Evolutionary conservation across 1,284 basidiomycete species (phyloP), one percentile per base, ranked within the genome.

Genomic region (Bondarzewia mesenterica): DNA sequence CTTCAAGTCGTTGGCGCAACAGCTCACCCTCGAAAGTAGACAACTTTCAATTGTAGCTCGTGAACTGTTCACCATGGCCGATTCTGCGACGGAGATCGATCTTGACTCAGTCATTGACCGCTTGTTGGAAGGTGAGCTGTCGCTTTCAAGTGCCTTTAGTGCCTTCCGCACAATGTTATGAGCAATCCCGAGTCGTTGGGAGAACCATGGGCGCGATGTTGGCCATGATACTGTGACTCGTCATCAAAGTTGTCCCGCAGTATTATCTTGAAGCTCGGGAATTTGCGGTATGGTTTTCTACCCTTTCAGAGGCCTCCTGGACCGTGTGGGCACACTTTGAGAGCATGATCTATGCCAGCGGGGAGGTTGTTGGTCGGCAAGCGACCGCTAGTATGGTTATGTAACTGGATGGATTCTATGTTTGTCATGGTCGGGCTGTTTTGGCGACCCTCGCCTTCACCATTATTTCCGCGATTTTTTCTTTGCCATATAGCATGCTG

Each of bases 61-160:
- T 3, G 29, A 32, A 27, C 39, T 21, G 39, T 23, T 23, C 21
- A 41, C 42, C 14, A 81, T 81, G 79, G 76, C 80, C 60, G 82
- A 84, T 60, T 69, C 78, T 54, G 69, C 75, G 56, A 84, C 84
- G 63, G 93, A 95, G 68, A 93, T 96, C 70, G 93, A 96, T 79
- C 81, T 97, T 57, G 93, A 97, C 76, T 94, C 92, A 69, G 91
- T 96, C 75, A 96, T 97, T 66, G 93, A 96, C 83, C 81, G 93
- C 55, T 77, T 96, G 57, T 76, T 96, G 57, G 93, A 96, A 84
- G 93, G 93, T 93, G 74, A 74, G 89, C 71, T 70, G 65, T 67
- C 66, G 65, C 56, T 42, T 44, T 47, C 42, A 35, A 16, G 41
- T 45, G n/a, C n/a, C 35, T 35, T 41, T n/a, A 12, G 29, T n/a